Evolutionary conservation across 148 eudicot genomes (phyloP).

Genomic region (Euryodendron excelsum): DNA sequence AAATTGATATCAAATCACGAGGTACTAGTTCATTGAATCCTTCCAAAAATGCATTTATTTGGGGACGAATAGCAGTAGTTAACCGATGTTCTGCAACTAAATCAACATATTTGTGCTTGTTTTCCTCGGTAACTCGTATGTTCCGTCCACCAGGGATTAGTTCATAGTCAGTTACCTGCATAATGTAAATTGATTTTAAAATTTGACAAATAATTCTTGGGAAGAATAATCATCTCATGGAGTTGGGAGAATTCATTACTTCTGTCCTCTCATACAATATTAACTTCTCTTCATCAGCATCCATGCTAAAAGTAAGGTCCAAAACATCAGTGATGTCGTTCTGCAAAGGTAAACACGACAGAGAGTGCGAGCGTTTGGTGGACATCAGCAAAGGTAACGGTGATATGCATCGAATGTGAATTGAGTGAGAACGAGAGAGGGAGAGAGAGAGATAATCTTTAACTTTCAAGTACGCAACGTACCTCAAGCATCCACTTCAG

Average conservation of each 20-base stretch:
- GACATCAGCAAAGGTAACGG: neutral
- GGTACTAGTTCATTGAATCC: slow-evolving; percentile 83
- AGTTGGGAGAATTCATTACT: slow-evolving; percentile 35
- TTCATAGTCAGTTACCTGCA: slow-evolving; percentile 94
- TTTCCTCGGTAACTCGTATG: slow-evolving; percentile 93
- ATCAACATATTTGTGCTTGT: slow-evolving; percentile 94
- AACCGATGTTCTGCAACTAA: slow-evolving; percentile 90
- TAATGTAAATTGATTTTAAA: slow-evolving; percentile 3
- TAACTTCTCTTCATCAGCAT: slow-evolving; percentile 97
- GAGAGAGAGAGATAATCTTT: neutral
- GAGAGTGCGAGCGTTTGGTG: neutral
- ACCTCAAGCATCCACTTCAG: slow-evolving; percentile 99
- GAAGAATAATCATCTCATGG: neutral
- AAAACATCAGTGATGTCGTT: slow-evolving; percentile 84
- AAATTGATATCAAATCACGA: slow-evolving; percentile 82
- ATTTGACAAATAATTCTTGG: neutral
- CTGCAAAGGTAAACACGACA: slow-evolving; percentile 42
- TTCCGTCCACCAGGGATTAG: slow-evolving; percentile 88
- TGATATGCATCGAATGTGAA: neutral
- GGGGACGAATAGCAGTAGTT: slow-evolving; percentile 98
- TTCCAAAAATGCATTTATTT: slow-evolving; percentile 93
- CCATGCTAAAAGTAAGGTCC: slow-evolving; percentile 94
- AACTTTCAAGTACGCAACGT: slow-evolving; percentile 13
- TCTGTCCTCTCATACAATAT: slow-evolving; percentile 78
- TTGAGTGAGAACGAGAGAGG: neutral